These are phyloP conservation scores for Sonneratia caseolaris DNA, from an alignment of 345 rosid species.

Conservation along the genomic window DNA sequence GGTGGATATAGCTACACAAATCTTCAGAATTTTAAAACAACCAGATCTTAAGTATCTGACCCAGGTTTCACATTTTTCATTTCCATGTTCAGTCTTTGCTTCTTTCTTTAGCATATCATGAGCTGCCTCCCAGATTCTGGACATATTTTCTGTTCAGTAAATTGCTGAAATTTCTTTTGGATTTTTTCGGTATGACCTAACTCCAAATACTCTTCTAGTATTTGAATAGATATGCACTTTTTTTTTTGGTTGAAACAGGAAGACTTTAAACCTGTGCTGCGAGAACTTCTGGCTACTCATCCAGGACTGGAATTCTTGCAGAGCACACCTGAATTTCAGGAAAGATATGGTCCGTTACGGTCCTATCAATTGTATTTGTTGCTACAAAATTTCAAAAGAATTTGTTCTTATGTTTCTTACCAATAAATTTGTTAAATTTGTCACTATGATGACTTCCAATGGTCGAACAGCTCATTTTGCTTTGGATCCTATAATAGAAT, in stretches of 20 bases:
- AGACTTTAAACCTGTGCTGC: slow-evolving; percentile 78
- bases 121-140: neutral
- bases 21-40: slow-evolving; percentile 65
- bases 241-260: slow-evolving; percentile 36
- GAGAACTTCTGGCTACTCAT: slow-evolving; percentile 69
- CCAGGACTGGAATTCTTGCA: slow-evolving; percentile 77
- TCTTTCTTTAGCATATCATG: neutral
- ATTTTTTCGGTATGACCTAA: neutral
- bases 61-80: slow-evolving; percentile 37
- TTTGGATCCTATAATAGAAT: neutral
- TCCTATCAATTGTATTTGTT: neutral
- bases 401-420: neutral
- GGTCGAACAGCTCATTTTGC: neutral
- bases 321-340: slow-evolving; percentile 77
- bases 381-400: neutral
- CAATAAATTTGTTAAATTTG: neutral
- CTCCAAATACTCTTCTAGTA: no score
- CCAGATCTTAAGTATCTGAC: slow-evolving; percentile 52
- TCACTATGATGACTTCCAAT: neutral
- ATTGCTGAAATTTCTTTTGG: neutral
- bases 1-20: slow-evolving; percentile 65
- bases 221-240: neutral
- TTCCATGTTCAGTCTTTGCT: neutral
- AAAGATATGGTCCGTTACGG: slow-evolving; percentile 66
- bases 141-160: neutral